Base-by-base conservation (phyloP, 371 early-diverging fungal genomes). In the Amoeboaphelidium occidentale region DNA sequence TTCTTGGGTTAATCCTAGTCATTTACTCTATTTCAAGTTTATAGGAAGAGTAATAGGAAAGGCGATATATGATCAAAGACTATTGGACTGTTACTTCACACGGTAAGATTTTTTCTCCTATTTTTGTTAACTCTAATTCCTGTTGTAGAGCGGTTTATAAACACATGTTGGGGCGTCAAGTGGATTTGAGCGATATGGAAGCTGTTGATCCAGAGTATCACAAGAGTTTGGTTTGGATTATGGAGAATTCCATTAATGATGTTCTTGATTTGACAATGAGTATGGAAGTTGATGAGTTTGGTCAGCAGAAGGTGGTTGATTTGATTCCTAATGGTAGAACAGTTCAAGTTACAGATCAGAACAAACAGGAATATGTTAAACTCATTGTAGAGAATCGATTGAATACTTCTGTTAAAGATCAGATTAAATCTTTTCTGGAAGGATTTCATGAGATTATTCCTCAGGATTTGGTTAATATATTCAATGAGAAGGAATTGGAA, bases 61-160 rank as follows among this genome's bases (percentile, higher is more conserved):
- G 62, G 94, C 94, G 17, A 93, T 98, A 44, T 89, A 83, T 50
- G 96, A 97, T 63, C 90, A 86, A 45, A 74, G 85, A 17, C 69
- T 86, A 27, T 60, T 98, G 53, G 96, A 97, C 62, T 81, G 84
- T 23, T 92, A 94, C 66, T 96, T 98, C 59, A 90, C 96, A 0
- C 74, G 94, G 45, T 91, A n/a, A n/a, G n/a, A n/a, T n/a, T n/a
- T n/a, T n/a, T n/a, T n/a, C n/a, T n/a, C n/a, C n/a, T n/a, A n/a
- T 52, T 17, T n/a, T n/a, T n/a, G n/a, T n/a, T n/a, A n/a, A n/a
- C n/a, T n/a, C n/a, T n/a, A n/a, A n/a, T n/a, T n/a, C n/a, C n/a
- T n/a, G n/a, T n/a, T n/a, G n/a, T n/a, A n/a, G n/a, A n/a, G n/a
- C 94, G 2, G 92, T 97, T 70, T 98, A 97, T 72, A 97, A 97